Conservation (phyloP, 1,139 yeast genomes). For the Pichia norvegensis region DNA sequence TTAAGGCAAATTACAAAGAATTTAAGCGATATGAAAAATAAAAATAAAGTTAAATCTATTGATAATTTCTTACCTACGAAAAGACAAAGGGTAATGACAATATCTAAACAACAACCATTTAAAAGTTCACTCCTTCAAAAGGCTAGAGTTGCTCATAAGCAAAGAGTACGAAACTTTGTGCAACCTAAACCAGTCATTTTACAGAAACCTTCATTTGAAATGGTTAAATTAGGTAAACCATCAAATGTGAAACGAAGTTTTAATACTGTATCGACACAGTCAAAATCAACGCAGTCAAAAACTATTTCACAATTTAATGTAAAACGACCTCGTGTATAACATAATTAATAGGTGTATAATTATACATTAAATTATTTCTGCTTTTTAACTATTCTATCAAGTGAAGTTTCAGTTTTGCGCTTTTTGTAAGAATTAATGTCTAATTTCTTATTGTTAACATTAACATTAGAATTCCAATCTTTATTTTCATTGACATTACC, state of each 20-base stretch:
- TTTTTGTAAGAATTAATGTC: slow-evolving; percentile 26
- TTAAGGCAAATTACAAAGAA: slow-evolving; percentile 22
- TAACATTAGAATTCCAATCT: slow-evolving; percentile 7
- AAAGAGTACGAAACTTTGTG: slow-evolving; percentile 22
- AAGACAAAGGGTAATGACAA: slow-evolving; percentile 1
- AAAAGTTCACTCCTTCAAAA: slow-evolving; percentile 26
- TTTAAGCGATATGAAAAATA: slow-evolving; percentile 21
- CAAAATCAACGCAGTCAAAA: slow-evolving; percentile 4
- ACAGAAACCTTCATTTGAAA: background rate
- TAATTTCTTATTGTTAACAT: slow-evolving; percentile 21
- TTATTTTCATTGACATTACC: slow-evolving; percentile 24
- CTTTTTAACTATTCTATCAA: slow-evolving; percentile 19
- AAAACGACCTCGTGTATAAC: background rate
- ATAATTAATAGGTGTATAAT: background rate
- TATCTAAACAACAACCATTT: slow-evolving; percentile 10
- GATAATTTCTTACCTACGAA: slow-evolving; percentile 22
- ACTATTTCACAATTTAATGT: slow-evolving; percentile 1
- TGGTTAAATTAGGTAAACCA: background rate
- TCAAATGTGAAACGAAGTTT: background rate
- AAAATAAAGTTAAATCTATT: slow-evolving; percentile 23
- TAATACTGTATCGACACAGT: background rate
- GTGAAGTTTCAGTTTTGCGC: slow-evolving; percentile 13
- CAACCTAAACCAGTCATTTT: slow-evolving; percentile 4
- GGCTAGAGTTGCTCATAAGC: slow-evolving; percentile 25
- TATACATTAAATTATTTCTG: slow-evolving; percentile 1